Evolutionary conservation across 129 eudicot species (phyloP), one percentile per base, ranked within the genome.

Genomic region (Pittosporum tobira): DNA sequence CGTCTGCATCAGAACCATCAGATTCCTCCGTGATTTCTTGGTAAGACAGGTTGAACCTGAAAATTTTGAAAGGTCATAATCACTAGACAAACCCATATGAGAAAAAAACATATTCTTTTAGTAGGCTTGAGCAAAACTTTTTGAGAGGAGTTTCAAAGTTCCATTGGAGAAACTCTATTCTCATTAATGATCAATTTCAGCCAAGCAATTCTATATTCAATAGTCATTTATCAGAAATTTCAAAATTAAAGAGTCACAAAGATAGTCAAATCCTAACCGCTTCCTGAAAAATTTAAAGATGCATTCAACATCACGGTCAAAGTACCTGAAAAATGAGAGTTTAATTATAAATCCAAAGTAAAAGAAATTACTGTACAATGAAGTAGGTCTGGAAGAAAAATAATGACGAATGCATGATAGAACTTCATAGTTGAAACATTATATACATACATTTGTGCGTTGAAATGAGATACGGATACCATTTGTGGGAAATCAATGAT

Each of bases 401-500:
- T 21, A 55, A 54, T 13, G 13, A 51, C 22, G 20, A 31, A 47
- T 16, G 57, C 19, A 10, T 25, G 57, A 50, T 57, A 38, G 9
- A 47, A 62, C 26, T 3, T 24, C 29, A 4, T 6, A 48, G n/a
- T 22, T 3, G 45, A n/a, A 50, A 25, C n/a, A 23, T 15, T 5
- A 48, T 43, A 12, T 12, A 40, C 86, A 51, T 79, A 91, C 98
- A 86, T 86, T 69, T 86, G 72, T 11, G 96, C 98, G 74, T 91
- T 91, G 16, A 79, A 68, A 72, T 91, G 98, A 74, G 94, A 75
- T 36, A 91, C 88, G 4, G 98, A 91, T 16, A 91, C 96, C 98
- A 91, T 91, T 63, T 91, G 98, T 0, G 98, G 98, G 51, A 91
- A 91, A 76, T 91, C 98, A 24, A 91, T 91, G 77, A 91, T 48